These are phyloP conservation scores for Agaricales sp. DNA, from an alignment of 1,284 basidiomycete genomes.

Conservation along the genomic window DNA sequence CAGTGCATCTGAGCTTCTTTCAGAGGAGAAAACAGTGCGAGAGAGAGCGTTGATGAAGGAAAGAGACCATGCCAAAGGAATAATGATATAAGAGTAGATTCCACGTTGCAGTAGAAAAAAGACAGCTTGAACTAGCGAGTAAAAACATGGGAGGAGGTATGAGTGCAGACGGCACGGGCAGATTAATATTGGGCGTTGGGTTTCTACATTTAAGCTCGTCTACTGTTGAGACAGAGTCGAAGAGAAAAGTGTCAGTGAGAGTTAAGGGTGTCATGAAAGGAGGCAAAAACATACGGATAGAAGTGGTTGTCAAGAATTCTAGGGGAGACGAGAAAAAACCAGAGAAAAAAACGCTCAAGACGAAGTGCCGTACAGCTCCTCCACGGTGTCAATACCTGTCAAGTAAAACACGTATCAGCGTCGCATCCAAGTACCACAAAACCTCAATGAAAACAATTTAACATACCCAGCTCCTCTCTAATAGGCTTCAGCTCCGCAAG, in stretches of 20 bases:
- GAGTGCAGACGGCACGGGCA: neutral
- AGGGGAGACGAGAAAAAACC: neutral
- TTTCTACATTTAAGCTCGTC: neutral
- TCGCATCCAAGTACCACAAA: neutral
- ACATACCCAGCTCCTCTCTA: conserved; percentile 84
- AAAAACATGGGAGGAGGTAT: neutral
- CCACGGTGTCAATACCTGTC: neutral
- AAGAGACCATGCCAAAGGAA: no score
- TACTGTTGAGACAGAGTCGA: neutral
- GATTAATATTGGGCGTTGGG: neutral
- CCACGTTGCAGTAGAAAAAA: no score
- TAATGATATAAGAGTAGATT: no score
- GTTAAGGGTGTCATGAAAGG: neutral
- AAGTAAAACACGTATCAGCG: neutral
- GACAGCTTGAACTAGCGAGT: no score
- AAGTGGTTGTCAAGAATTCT: neutral
- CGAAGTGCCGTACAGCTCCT: neutral
- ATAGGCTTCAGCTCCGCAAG: conserved; percentile 79
- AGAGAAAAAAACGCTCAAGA: neutral
- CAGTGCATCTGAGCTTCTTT: no score
- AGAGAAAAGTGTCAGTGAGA: neutral
- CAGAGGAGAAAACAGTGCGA: no score
- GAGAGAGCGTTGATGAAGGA: no score
- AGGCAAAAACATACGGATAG: neutral
- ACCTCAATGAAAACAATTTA: conserved; percentile 1